Percentiles rank a stretch among this genome's conserved stretches.
These are phyloP conservation scores for Biscogniauxia marginata DNA, from an alignment of 2,329 filamentous ascomycete genomes.

Conservation along the genomic window DNA sequence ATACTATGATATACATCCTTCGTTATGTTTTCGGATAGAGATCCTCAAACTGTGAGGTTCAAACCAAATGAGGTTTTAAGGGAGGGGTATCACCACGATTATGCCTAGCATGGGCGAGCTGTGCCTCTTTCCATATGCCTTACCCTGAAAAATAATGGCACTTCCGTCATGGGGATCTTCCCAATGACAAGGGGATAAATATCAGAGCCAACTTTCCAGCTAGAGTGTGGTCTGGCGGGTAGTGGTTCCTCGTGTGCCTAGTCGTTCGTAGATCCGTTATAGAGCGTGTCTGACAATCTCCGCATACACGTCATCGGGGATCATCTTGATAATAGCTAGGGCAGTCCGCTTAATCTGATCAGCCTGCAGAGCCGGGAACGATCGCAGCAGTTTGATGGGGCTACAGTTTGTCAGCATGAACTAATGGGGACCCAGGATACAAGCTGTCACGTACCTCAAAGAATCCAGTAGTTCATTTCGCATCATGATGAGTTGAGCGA, in stretches of 20 bases:
- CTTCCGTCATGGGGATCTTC: neutral
- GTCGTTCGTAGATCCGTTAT: slow-evolving; percentile 39
- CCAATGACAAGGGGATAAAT: neutral
- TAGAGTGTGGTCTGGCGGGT: neutral
- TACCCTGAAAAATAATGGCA: neutral
- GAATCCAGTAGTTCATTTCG: slow-evolving; percentile 80
- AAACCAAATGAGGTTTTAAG: neutral
- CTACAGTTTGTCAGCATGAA: slow-evolving; percentile 48
- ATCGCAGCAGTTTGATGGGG: slow-evolving; percentile 87
- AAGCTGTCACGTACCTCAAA: slow-evolving; percentile 61
- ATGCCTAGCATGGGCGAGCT: neutral
- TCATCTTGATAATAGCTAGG: slow-evolving; percentile 82
- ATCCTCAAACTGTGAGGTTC: neutral
- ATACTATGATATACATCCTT: neutral
- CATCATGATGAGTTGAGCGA: slow-evolving; percentile 89
- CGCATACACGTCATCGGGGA: slow-evolving; percentile 85
- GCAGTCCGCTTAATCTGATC: slow-evolving; percentile 82
- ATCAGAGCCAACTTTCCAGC: neutral
- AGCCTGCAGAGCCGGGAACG: slow-evolving; percentile 80
- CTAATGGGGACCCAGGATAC: neutral
- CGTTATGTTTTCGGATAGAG: neutral
- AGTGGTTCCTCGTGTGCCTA: neutral
- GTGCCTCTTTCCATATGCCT: neutral
- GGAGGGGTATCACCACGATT: neutral
- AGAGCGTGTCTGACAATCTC: slow-evolving; percentile 87